Evolutionary conservation across 2,329 filamentous ascomycete genomes (phyloP).

Genomic region (Ceratocystis variospora): DNA sequence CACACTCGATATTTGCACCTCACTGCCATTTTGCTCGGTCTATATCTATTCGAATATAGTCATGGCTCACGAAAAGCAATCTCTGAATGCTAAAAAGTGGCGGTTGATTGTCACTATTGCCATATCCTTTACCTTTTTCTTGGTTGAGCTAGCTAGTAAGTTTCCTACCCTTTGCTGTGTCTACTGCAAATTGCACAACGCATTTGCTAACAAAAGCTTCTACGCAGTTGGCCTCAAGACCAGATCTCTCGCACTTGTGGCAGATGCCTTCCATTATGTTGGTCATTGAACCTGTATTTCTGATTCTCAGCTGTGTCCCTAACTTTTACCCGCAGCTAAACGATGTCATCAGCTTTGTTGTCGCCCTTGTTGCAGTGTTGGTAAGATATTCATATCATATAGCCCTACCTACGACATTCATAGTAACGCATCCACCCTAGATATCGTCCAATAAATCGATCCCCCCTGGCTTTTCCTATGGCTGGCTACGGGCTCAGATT

Average conservation of each 20-base stretch:
- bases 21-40: background rate
- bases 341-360: slow-evolving; percentile 54
- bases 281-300: slow-evolving; percentile 21
- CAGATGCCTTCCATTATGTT: slow-evolving; percentile 69
- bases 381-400: slow-evolving; percentile 29
- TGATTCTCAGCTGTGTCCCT: slow-evolving; percentile 5
- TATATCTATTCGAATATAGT: background rate
- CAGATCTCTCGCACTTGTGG: slow-evolving; percentile 55
- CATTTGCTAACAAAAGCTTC: slow-evolving; percentile 11
- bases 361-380: slow-evolving; percentile 50
- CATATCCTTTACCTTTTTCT: slow-evolving; percentile 39
- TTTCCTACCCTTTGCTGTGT: background rate
- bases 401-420: no score
- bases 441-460: slow-evolving; percentile 39
- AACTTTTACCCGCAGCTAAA: slow-evolving; percentile 40
- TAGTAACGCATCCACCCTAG: slow-evolving; percentile 26
- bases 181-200: no score
- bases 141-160: slow-evolving; percentile 37
- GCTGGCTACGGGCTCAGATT: slow-evolving; percentile 62
- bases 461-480: slow-evolving; percentile 52
- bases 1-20: background rate
- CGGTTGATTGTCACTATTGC: slow-evolving; percentile 35
- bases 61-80: slow-evolving; percentile 28
- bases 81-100: slow-evolving; percentile 28
- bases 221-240: slow-evolving; percentile 52